Evolutionary conservation across 495 filamentous ascomycete genomes (phyloP), one percentile per base, ranked within the genome.

Genomic region (Penicillium roqueforti): DNA sequence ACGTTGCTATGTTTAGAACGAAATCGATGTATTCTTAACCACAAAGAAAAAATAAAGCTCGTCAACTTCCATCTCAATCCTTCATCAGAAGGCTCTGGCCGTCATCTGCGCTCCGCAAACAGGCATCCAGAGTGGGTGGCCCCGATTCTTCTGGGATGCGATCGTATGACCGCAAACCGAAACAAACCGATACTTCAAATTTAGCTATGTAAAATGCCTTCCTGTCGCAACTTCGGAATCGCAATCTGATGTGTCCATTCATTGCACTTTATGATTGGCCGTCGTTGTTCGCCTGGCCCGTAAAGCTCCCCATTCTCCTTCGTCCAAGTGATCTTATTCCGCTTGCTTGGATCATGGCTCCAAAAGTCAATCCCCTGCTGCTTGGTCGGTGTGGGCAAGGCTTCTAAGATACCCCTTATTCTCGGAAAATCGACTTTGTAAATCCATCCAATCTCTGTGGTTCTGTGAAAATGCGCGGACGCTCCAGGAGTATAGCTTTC

Each of bases 311-410:
- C 34, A 37, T 37, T 14, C 14, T 6, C 34, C n/a, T 18, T 13
- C 4, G n/a, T 47, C 44, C 25, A 47, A 6, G 10, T 18, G n/a
- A 47, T 5, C 26, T 19, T n/a, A n/a, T n/a, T n/a, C n/a, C n/a
- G n/a, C n/a, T n/a, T n/a, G n/a, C n/a, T n/a, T n/a, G n/a, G n/a
- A n/a, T n/a, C n/a, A n/a, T n/a, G n/a, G n/a, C n/a, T n/a, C n/a
- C 29, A 47, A 47, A 47, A 47, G 44, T 47, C 10, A 9, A 47
- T 13, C 29, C 44, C 44, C 44, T 47, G 44, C 26, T 47, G 44
- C 4, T 18, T 47, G 26, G 44, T 19, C 25, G 44, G 44, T 31
- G 14, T 26, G 1, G 9, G 11, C 44, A 47, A 3, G 9, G 22
- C 26, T 4, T 18, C 5, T 5, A 47, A 47, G 44, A 47, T 47